Evolutionary conservation across 257 asterid species (phyloP).

Genomic region (Gentiana straminea): DNA sequence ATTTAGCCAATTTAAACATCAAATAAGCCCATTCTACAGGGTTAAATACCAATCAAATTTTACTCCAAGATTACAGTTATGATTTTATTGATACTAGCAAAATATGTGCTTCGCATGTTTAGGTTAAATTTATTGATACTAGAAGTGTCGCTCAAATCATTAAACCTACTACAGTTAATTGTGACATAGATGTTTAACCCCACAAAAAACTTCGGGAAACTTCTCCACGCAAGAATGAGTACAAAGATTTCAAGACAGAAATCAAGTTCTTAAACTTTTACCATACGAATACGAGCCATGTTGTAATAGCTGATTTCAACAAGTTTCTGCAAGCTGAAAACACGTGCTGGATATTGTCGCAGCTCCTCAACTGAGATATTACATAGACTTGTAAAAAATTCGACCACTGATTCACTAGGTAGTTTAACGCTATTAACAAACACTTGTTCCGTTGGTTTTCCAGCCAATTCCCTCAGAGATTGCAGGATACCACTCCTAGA

Average conservation of each 20-base stretch:
- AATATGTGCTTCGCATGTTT: no score
- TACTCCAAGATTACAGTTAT: no score
- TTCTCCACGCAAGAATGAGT: not conserved
- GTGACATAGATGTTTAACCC: not conserved
- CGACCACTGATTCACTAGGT: slow-evolving; percentile 97
- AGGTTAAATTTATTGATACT: no score
- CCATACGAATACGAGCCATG: slow-evolving; percentile 98
- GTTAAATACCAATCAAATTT: no score
- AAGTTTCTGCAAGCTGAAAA: slow-evolving; percentile 94
- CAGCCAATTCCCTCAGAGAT: slow-evolving; percentile 88
- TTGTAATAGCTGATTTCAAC: slow-evolving; percentile 98
- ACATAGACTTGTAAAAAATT: slow-evolving; percentile 89
- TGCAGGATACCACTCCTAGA: slow-evolving; percentile 86
- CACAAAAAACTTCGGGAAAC: not conserved
- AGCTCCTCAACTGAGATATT: slow-evolving; percentile 96
- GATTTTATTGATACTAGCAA: no score
- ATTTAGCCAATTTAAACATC: no score
- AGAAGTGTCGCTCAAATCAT: not conserved
- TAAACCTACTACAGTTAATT: not conserved
- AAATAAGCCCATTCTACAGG: no score
- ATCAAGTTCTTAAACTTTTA: slow-evolving; percentile 30
- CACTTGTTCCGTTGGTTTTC: slow-evolving; percentile 87
- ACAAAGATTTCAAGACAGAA: not conserved
- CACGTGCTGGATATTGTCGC: slow-evolving; percentile 91
- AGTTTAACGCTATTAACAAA: slow-evolving; percentile 87